Base-by-base conservation (phyloP, 1,284 basidiomycete genomes). In the Rhizoctonia solani region DNA sequence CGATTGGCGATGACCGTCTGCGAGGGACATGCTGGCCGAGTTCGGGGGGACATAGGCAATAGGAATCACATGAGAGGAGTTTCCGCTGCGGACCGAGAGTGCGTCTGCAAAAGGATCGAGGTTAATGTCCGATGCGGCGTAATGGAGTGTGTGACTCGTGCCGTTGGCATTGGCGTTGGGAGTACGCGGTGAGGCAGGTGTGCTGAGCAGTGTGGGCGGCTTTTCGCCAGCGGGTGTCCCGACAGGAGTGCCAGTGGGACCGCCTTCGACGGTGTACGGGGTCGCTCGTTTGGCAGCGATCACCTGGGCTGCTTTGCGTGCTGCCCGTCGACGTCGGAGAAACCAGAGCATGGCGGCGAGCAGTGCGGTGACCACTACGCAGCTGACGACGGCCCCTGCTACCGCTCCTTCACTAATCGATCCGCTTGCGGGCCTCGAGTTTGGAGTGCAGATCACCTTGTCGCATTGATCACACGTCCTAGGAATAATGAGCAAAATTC, bases 41-140 rank as follows among this genome's bases (percentile, higher is more conserved):
- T 44, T 69, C 13, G 87, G 83, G n/a, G 87, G 78, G 39, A 91
- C 87, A 58, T 92, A 81, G 3, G 89, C 89, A 71, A 92, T 92
- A 68, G 90, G 90, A 66, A 92, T 92, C 71, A 90, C 90, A 73
- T 92, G 92, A 14, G 90, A 89, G 19, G 47, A 56, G 29, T 58
- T 34, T 46, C 58, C 58, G 32, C 58, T 63, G 32, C 23, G 58
- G 46, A 63, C 58, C 13, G 58, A 63, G n/a, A 44, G 30, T 1
- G 58, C 30, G 42, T 53, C 68, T 53, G 67, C 67, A 52, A 58
- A 68, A 44, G 67, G 67, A 67, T 67, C 66, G 32, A 69, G 37
- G 55, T 69, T 69, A 65, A 69, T 66, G 29, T 30, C 54, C 34
- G 61, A 42, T 29, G 21, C 34, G 13, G 66, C 47, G 63, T 69